Evolutionary conservation across 148 eudicot species (phyloP).

Genomic region (Bassia scoparia): DNA sequence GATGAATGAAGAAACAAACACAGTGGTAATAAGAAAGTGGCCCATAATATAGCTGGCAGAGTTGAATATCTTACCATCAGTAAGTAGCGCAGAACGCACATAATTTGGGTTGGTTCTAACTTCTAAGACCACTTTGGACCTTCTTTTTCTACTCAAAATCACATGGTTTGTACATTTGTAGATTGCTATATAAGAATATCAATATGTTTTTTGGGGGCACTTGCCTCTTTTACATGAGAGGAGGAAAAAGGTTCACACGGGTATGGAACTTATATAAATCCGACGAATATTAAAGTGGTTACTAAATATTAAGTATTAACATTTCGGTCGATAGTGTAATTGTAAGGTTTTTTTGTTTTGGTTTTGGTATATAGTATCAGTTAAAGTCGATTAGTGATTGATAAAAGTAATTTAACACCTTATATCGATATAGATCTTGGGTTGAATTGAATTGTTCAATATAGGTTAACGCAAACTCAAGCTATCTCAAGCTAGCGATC

Average conservation of each 20-base stretch:
- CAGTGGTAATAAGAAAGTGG: background rate
- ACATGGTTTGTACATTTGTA: constrained; percentile 35
- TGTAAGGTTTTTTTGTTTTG: background rate
- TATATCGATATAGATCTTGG: background rate
- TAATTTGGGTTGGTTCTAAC: constrained; percentile 18
- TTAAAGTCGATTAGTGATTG: background rate
- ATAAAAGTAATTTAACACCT: background rate
- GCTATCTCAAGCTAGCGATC: too few relatives aligned
- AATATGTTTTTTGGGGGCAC: constrained; percentile 18
- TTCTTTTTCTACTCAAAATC: constrained; percentile 19
- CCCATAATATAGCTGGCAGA: constrained; percentile 21
- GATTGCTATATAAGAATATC: constrained; percentile 3
- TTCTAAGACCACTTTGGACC: constrained; percentile 24
- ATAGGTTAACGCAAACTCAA: too few relatives aligned
- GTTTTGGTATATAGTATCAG: background rate
- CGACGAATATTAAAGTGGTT: too few relatives aligned
- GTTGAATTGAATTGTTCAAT: too few relatives aligned
- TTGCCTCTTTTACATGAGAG: background rate
- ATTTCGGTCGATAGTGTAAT: too few relatives aligned
- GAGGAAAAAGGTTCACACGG: background rate
- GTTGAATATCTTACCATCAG: constrained; percentile 24
- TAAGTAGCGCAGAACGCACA: constrained; percentile 1
- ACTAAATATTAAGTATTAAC: too few relatives aligned
- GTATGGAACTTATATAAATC: too few relatives aligned
- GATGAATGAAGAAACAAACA: background rate